Base-by-base conservation (phyloP, 202 grass and related monocot genomes). In the Eragrostis tef region DNA sequence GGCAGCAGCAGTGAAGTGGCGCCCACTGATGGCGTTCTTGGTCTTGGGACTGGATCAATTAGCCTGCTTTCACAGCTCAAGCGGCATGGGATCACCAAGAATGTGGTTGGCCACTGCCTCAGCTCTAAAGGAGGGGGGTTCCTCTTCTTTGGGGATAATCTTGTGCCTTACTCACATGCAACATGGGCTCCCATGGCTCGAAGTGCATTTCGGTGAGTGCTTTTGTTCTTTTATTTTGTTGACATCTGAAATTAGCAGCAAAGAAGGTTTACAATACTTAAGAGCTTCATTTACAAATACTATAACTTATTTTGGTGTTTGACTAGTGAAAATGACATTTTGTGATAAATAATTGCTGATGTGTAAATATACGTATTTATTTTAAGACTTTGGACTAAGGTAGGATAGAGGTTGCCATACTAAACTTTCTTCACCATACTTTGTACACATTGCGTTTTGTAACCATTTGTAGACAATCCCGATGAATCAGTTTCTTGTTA, bases 81-180 rank as follows among this genome's bases (percentile, higher is more conserved):
- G 60, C 74, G 89, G 70, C 85, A 88, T 58, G 93, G 93, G 14
- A 60, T 96, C 60, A 93, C 86, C 78, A 90, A 87, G 78, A 99
- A 99, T 11, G 96, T 99, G 34, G 75, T 99, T 57, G 96, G 93
- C 47, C 96, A 99, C 51, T 99, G 96, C 74, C 96, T 99, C 34
- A 89, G 96, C 68, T 66, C 80, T 9, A 95, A 69, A 73, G 90
- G 89, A 21, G 92, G 90, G 20, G 96, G 96, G 17, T 99, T 89
- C 75, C 88, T 99, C 71, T 96, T 96, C 89, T 93, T 99, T 67
- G 96, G 96, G 20, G 96, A 99, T 67, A 86, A 92, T 87, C 47
- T 93, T 48, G 91, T 99, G 68, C 96, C 90, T 48, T 87, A 84
- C 27, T 85, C 87, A 52, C 87, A 59, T 67, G 86, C 87, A 29